Evolutionary conservation across 2,329 filamentous ascomycete genomes (phyloP).

Genomic region (Penicillium palitans): DNA sequence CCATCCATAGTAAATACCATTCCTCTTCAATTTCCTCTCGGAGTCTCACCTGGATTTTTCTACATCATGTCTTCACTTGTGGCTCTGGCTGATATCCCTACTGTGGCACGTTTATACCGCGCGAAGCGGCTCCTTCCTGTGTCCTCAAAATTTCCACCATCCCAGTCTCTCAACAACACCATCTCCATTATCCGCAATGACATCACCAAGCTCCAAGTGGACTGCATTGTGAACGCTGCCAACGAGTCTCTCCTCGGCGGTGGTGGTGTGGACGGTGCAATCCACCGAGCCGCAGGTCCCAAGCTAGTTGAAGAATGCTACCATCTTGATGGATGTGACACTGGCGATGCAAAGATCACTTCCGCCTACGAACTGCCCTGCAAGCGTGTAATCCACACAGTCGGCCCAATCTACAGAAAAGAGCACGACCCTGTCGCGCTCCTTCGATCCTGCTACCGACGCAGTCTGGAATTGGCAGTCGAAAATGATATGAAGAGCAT

Average conservation of each 20-base stretch:
- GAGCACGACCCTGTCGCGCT: constrained; percentile 38
- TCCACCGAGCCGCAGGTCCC: constrained; percentile 78
- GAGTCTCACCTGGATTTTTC: not conserved
- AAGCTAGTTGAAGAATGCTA: constrained; percentile 69
- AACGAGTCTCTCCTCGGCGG: constrained; percentile 77
- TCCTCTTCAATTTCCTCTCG: not conserved
- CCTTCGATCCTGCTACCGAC: constrained; percentile 67
- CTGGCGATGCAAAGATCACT: constrained; percentile 82
- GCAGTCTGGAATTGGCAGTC: constrained; percentile 70
- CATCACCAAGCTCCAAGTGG: constrained; percentile 75
- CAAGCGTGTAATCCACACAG: constrained; percentile 81
- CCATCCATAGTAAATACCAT: not conserved
- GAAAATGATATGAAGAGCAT: constrained; percentile 66
- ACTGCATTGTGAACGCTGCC: constrained; percentile 91
- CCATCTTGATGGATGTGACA: constrained; percentile 69
- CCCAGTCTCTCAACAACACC: constrained; percentile 50
- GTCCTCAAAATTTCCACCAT: constrained; percentile 40
- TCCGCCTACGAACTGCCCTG: constrained; percentile 72
- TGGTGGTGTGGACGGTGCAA: constrained; percentile 87
- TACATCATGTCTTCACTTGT: constrained; percentile 26
- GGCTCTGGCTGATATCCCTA: constrained; percentile 40
- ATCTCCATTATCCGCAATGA: constrained; percentile 72
- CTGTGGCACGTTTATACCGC: constrained; percentile 64
- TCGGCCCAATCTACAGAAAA: constrained; percentile 73
- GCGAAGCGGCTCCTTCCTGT: constrained; percentile 49